Base-by-base conservation (phyloP, 2,329 filamentous ascomycete species). In the Aspergillus pseudoviridinutans region DNA sequence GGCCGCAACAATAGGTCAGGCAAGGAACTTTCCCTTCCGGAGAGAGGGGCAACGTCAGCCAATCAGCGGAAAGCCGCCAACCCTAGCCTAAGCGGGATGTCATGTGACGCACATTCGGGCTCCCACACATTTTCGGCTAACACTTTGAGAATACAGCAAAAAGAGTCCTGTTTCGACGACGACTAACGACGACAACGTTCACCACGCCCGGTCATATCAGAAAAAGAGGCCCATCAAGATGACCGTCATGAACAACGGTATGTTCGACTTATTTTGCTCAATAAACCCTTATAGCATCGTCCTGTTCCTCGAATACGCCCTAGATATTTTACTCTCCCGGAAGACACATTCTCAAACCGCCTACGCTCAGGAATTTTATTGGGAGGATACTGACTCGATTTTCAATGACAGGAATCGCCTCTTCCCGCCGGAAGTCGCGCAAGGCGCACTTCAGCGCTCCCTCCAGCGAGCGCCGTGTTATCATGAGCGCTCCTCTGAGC, bases 391-490 rank as follows among this genome's bases (percentile, higher is more conserved):
- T 47, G 44, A 47, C 22, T 27, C 44, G 22, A 10, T 29, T 53
- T 22, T 52, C 28, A 10, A 28, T 50, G 53, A 54, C 60, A 78
- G 75, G 65, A 60, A 61, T 77, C 64, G 69, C 73, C 80, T 91
- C 90, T 80, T 96, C 92, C 77, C 88, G 93, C 83, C 89, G 93
- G 84, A 99, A 99, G 91, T 94, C 91, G 83, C 91, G 94, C 82
- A 96, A 96, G 86, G 90, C 91, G 78, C 93, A 99, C 87, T 99
- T 96, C 87, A 84, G 85, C 79, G 94, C 94, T 70, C 92, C 92
- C 71, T 97, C 92, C 79, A 92, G 89, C 84, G 86, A 91, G 78
- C 92, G 94, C 81, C 91, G 94, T 78, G 85, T 88, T 74, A 96
- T 96, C 84, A 97, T 99, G 92, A 93, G 89, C 84, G 92, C 94